Conservation (phyloP, 306 rosid genomes). For the Luffa aegyptiaca region DNA sequence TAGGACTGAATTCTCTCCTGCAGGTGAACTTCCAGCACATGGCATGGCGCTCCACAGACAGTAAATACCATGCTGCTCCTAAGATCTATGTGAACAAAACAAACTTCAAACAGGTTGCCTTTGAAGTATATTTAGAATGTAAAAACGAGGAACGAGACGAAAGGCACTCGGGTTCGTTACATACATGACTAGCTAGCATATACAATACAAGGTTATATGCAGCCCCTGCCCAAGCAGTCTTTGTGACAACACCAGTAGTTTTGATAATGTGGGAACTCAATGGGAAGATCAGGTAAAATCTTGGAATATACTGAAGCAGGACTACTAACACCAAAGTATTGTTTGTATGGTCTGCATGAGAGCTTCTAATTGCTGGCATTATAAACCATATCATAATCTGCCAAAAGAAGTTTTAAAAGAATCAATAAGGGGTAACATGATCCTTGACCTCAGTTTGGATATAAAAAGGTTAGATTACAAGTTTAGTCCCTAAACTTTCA, state of each 20-base stretch:
- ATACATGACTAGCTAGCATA: conserved; percentile 95
- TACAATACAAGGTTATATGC: conserved; percentile 84
- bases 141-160: background rate
- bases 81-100: conserved; percentile 39
- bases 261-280: conserved; percentile 79
- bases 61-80: conserved; percentile 88
- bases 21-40: conserved; percentile 78
- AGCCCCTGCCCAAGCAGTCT: conserved; percentile 98
- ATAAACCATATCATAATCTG: conserved; percentile 91
- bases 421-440: background rate
- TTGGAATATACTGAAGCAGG: conserved; percentile 72
- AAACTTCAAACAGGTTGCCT: conserved; percentile 4
- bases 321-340: conserved; percentile 68
- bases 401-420: conserved; percentile 14
- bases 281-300: conserved; percentile 79
- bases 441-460: background rate
- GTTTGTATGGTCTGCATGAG: conserved; percentile 64
- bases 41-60: conserved; percentile 67
- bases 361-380: conserved; percentile 70
- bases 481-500: no score
- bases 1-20: conserved; percentile 40
- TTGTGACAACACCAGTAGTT: conserved; percentile 81
- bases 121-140: background rate
- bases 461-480: background rate
- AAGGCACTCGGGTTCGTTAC: conserved; percentile 11